phyloP scores from a whole-genome alignment of 257 asterid genomes.

The Fraxinus anomala region DNA sequence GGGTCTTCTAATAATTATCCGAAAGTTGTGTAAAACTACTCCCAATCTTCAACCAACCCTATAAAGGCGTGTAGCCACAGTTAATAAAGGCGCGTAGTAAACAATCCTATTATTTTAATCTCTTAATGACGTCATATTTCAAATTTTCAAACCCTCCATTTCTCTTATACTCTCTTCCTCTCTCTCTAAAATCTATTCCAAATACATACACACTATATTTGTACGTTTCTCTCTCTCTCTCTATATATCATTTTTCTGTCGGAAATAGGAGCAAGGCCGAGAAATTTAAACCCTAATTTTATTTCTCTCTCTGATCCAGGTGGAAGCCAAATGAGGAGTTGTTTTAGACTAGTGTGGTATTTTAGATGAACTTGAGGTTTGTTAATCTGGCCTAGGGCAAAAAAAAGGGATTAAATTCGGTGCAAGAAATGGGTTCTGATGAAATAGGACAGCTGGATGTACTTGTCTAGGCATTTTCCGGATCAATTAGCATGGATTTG shows the following conservation, averaged over 20 bases:
- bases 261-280: constrained; percentile 32
- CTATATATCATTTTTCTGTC: constrained; percentile 24
- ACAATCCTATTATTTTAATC: constrained; percentile 12
- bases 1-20: not conserved
- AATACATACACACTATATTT: constrained; percentile 12
- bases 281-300: constrained; percentile 36
- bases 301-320: constrained; percentile 38
- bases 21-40: not conserved
- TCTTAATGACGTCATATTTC: constrained; percentile 39
- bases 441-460: constrained; percentile 44
- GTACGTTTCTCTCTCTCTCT: constrained; percentile 2
- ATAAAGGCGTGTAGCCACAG: constrained; percentile 17
- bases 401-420: constrained; percentile 20
- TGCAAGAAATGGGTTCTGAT: constrained; percentile 15
- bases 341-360: constrained; percentile 34
- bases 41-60: not conserved
- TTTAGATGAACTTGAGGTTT: constrained; percentile 31
- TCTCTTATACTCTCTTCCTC: not conserved
- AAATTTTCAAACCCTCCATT: constrained; percentile 23
- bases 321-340: constrained; percentile 27
- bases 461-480: not conserved
- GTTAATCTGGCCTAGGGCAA: constrained; percentile 40
- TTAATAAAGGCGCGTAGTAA: constrained; percentile 10
- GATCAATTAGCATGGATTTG: constrained; percentile 32
- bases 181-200: constrained; percentile 25